Evolutionary conservation across 441 rosid genomes (phyloP).

Genomic region (Euphorbia neoarborescens): DNA sequence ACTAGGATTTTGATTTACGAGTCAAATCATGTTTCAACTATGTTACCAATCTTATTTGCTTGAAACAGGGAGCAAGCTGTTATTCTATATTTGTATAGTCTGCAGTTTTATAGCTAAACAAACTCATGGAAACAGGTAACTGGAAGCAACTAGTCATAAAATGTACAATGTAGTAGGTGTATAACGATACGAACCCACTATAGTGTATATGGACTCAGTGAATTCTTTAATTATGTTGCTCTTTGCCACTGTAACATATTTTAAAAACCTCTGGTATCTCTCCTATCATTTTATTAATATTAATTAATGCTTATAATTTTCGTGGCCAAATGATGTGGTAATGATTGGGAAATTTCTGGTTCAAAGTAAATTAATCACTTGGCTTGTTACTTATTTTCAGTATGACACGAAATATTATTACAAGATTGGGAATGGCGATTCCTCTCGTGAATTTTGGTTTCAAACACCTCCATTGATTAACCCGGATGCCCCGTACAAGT

Average conservation of each 20-base stretch:
- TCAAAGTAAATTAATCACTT: background rate
- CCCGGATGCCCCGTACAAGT: constrained; percentile 43
- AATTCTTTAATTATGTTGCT: background rate
- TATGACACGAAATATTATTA: constrained; percentile 50
- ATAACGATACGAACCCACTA: background rate
- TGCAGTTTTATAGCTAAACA: background rate
- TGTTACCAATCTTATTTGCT: constrained; percentile 15
- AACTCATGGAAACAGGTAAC: constrained; percentile 3
- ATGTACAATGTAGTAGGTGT: constrained; percentile 1
- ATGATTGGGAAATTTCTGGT: background rate
- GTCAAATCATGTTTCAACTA: no score
- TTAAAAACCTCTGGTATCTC: background rate
- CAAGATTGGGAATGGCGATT: constrained; percentile 41
- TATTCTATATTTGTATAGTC: background rate
- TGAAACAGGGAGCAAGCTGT: background rate
- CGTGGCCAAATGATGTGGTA: background rate
- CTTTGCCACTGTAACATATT: background rate
- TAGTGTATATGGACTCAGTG: background rate
- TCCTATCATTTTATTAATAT: constrained; percentile 10
- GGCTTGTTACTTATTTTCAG: constrained; percentile 26
- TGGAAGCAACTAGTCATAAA: background rate
- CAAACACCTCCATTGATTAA: constrained; percentile 42
- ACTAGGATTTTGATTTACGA: no score
- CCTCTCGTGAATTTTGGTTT: constrained; percentile 52
- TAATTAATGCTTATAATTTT: background rate